A percentile compares a stretch with the other conserved stretches of the same genome.
Evolutionary conservation across 1,139 yeast genomes (phyloP).

Genomic region (Candida labiduridarum): DNA sequence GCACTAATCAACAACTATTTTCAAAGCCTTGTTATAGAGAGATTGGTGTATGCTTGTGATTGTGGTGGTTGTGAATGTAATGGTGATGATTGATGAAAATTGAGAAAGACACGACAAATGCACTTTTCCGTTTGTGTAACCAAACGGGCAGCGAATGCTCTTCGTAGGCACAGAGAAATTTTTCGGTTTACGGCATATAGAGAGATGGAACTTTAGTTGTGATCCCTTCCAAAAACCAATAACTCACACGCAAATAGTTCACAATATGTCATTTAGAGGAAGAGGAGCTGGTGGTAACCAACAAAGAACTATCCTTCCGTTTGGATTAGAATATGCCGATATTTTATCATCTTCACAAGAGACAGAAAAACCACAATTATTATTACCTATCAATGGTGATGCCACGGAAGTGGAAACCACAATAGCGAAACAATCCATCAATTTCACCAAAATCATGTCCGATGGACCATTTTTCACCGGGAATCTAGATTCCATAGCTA

Average conservation of each 20-base stretch:
- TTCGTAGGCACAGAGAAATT: not conserved
- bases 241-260: not conserved
- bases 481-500: constrained; percentile 23
- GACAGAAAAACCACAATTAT: constrained; percentile 40
- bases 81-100: not conserved
- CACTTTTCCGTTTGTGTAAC: not conserved
- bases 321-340: constrained; percentile 71
- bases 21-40: no score
- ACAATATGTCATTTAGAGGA: constrained; percentile 28
- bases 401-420: constrained; percentile 56
- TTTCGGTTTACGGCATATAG: not conserved
- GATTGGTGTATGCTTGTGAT: no score
- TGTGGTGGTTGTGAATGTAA: not conserved
- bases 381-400: constrained; percentile 71
- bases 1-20: no score
- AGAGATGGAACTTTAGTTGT: not conserved
- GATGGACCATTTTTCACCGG: constrained; percentile 86
- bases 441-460: constrained; percentile 56
- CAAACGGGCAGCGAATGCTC: not conserved
- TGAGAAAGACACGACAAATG: not conserved
- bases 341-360: constrained; percentile 37
- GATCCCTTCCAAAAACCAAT: not conserved
- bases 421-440: constrained; percentile 66
- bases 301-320: constrained; percentile 51
- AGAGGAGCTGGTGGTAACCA: constrained; percentile 14